Base-by-base conservation (phyloP, 768 basidiomycete species). In the Mycena metata region DNA sequence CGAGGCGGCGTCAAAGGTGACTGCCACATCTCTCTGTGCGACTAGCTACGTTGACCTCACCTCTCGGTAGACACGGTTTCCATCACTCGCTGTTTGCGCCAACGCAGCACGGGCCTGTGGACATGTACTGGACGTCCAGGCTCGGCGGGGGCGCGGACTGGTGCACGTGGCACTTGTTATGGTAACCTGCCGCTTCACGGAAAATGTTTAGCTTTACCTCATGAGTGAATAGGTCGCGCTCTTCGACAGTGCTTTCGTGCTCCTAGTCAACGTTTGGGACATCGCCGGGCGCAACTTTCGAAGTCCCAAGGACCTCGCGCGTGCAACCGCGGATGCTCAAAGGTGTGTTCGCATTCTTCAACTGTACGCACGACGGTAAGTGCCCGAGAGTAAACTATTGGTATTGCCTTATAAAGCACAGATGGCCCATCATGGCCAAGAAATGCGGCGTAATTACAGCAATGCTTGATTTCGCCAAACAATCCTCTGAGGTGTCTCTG, bases 241-340 rank as follows among this genome's bases (percentile, higher is more conserved):
- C 0, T 86, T 88, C 72, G 83, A 83, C 8, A 79, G 86, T 2
- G 84, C 83, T 6, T 81, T 89, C 50, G 82, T 90, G n/a, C 79
- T 90, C 7, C 78, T 91, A 35, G 77, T 90, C 49, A 86, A 86
- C 42, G 82, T 90, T 16, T 90, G 84, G 89, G 85, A 80, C 5
- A 49, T 66, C 65, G 46, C 30, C 30, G 65, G 46, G 36, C 23
- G 17, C 13, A 59, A 35, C 10, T 12, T 49, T 17, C 65, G 49
- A 26, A 36, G 30, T 17, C 47, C 23, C 5, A 50, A 60, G 15
- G 35, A 52, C 17, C 46, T 46, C 24, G 21, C 21, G 5, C 55
- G 64, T 30, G 56, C 64, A 5, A 47, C 42, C 15, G 45, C 46
- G 11, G 64, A 66, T 30, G 49, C 43, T 2, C 24, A 42, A 23